Evolutionary conservation across 2,329 filamentous ascomycete genomes (phyloP), one percentile per base, ranked within the genome.

Genomic region (Colletotrichum ledebouriae): DNA sequence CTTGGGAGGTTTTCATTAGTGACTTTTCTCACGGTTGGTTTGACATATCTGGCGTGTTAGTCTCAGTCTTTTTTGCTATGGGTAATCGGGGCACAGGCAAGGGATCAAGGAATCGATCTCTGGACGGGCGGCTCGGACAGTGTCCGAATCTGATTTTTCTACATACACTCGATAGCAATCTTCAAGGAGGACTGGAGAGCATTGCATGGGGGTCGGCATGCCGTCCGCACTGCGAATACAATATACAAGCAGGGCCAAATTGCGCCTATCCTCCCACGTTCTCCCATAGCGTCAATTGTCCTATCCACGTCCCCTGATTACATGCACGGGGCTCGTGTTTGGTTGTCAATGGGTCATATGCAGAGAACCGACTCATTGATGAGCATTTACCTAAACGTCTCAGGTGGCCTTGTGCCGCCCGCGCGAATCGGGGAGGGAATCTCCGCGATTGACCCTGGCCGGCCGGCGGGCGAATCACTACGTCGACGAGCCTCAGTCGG

Each of bases 131-230:
- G 61, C 55, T 66, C 55, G 66, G 66, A 66, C 66, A 50, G 47
- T 55, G 66, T 69, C 66, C 66, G 66, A 60, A 60, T 60, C 34
- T 69, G 66, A 65, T 41, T 60, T 56, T 50, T 39, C 47, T 25
- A 56, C 66, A 60, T 44, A 66, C 34, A 42, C 42, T n/a, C 25
- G 5, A 37, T 63, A 22, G 15, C 47, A 29, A 12, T 44, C 29
- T 57, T 44, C n/a, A 33, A 47, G 25, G 29, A 55, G 57, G 58
- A n/a, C 20, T 42, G 11, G 4, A 49, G 29, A 12, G 33, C 58
- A 41, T 50, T 41, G n/a, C 17, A 25, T 44, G 17, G 39, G 11
- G 22, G 39, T 33, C 3, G 25, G n/a, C 22, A 44, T 12, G 29
- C 13, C 33, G 52, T 33, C 52, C 33, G 34, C 52, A 29, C 41